Percentiles rank a stretch among this genome's conserved stretches.
These are phyloP conservation scores for Litchi chinensis DNA, from an alignment of 345 rosid species.

Conservation along the genomic window DNA sequence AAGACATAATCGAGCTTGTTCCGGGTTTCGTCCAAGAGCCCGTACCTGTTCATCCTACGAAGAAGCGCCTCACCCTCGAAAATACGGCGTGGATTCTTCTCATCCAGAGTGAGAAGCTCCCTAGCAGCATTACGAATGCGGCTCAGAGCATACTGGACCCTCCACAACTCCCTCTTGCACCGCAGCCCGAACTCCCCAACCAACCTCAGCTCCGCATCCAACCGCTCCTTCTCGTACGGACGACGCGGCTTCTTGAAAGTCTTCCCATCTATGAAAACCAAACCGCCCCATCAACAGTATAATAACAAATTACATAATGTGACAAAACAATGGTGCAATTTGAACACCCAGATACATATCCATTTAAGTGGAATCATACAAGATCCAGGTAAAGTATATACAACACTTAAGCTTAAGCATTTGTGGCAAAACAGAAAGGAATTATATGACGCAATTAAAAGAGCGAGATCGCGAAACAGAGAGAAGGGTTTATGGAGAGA, in stretches of 20 bases:
- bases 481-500: background rate
- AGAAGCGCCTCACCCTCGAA: conserved; percentile 57
- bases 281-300: background rate
- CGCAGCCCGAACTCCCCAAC: conserved; percentile 57
- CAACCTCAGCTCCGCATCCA: conserved; percentile 57
- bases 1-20: conserved; percentile 60
- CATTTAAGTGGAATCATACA: background rate
- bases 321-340: background rate
- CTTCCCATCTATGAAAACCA: conserved; percentile 45
- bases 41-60: conserved; percentile 52
- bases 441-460: too few relatives aligned
- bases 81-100: conserved; percentile 53
- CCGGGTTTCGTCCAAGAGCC: conserved; percentile 52
- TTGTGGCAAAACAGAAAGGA: background rate
- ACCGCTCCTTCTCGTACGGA: conserved; percentile 59
- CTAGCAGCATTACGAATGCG: conserved; percentile 58
- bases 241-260: conserved; percentile 61
- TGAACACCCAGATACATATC: background rate
- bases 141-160: conserved; percentile 56
- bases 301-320: background rate
- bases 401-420: background rate
- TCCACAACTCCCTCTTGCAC: conserved; percentile 59
- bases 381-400: background rate
- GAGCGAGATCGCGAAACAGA: background rate
- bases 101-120: conserved; percentile 58